Conservation (phyloP, 176 grass and related monocot genomes). For the Calamus simplicifolius region DNA sequence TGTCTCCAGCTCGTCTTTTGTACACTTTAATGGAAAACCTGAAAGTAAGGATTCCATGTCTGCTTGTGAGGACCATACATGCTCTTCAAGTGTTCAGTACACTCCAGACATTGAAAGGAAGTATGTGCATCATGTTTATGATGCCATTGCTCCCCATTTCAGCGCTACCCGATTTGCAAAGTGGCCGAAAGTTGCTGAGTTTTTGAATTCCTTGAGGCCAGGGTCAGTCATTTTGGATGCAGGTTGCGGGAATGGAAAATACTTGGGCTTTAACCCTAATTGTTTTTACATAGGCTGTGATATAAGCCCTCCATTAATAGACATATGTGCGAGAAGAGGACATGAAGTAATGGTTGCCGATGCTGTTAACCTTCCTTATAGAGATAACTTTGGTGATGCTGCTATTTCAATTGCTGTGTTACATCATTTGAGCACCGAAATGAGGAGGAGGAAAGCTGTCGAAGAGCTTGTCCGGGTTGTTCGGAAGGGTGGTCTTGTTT, state of each 20-base stretch:
- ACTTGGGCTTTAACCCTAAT: constrained; percentile 70
- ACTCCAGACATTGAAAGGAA: constrained; percentile 90
- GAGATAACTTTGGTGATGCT: constrained; percentile 71
- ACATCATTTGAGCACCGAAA: constrained; percentile 86
- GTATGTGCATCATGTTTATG: constrained; percentile 78
- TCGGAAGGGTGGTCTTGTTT: constrained; percentile 65
- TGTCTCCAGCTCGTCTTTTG: background rate
- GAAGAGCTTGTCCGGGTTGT: constrained; percentile 85
- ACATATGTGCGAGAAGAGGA: constrained; percentile 62
- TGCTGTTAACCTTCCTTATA: constrained; percentile 82
- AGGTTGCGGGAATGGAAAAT: constrained; percentile 95
- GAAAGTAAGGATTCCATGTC: background rate
- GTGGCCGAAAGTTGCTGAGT: constrained; percentile 85
- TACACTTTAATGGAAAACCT: background rate
- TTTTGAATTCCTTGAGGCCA: constrained; percentile 57
- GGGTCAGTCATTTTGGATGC: constrained; percentile 77
- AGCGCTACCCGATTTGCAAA: constrained; percentile 85
- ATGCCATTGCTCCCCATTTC: constrained; percentile 95
- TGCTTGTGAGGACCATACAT: constrained; percentile 8
- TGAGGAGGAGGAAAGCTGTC: constrained; percentile 75
- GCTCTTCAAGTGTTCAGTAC: constrained; percentile 36
- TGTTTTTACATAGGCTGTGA: constrained; percentile 88
- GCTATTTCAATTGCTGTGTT: constrained; percentile 86
- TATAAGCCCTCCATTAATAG: constrained; percentile 62
- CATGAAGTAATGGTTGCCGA: constrained; percentile 91